phyloP scores from a whole-genome alignment of 2,329 filamentous ascomycete species.

The Metarhizium album region DNA sequence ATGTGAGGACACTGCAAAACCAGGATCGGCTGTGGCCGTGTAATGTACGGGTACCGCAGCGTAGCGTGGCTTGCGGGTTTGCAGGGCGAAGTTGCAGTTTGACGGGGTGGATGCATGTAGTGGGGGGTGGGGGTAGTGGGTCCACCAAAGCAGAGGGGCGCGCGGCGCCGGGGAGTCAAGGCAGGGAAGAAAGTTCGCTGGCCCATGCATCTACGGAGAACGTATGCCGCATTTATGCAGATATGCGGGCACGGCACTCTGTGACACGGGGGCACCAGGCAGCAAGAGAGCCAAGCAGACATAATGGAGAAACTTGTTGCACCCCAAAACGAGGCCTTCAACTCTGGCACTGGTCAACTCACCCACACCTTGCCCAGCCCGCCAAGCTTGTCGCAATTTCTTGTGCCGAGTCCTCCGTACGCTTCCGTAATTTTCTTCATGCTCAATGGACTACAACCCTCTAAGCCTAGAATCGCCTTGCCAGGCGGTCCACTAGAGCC shows the following conservation, averaged over 20 bases:
- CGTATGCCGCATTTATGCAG: constrained; percentile 2
- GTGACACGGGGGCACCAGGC: neutral
- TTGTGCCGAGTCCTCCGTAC: too few relatives aligned
- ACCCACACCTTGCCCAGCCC: neutral
- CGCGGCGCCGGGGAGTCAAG: neutral
- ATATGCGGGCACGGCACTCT: constrained; percentile 3
- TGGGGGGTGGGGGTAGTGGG: neutral
- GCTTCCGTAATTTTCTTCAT: too few relatives aligned
- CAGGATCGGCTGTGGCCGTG: constrained; percentile 11
- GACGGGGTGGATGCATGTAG: neutral
- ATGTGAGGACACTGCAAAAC: neutral
- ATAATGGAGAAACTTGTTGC: too few relatives aligned
- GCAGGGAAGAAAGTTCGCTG: neutral
- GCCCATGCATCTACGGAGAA: neutral
- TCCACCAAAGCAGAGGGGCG: neutral
- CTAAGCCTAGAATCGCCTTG: too few relatives aligned
- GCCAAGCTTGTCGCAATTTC: too few relatives aligned
- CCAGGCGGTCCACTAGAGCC: too few relatives aligned
- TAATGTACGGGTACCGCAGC: constrained; percentile 4
- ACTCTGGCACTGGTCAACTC: neutral
- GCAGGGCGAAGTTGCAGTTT: constrained; percentile 5
- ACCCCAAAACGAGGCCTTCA: neutral
- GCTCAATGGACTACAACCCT: too few relatives aligned
- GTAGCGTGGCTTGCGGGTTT: constrained; percentile 1
- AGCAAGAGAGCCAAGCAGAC: too few relatives aligned